A percentile compares a stretch with the other conserved stretches of the same genome.
Evolutionary conservation across 352 stramenopile species (phyloP).

Genomic region (Blastocystis sp.): DNA sequence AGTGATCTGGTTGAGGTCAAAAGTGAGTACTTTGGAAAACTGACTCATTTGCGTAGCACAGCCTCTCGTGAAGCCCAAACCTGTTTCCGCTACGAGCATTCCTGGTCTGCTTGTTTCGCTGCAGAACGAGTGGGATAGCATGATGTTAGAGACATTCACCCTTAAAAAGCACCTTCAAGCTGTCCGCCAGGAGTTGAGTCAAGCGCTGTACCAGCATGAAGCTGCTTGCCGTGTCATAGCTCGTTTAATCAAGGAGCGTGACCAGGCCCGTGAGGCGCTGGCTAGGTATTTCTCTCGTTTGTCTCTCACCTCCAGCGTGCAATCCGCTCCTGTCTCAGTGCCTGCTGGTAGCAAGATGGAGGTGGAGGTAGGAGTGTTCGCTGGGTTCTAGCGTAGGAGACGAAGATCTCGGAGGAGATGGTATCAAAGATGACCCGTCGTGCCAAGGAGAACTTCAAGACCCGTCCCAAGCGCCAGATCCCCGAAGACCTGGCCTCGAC

Average conservation of each 20-base stretch:
- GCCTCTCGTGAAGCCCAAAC: conserved; percentile 59
- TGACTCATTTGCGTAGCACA: conserved; percentile 22
- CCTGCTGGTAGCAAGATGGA: neutral
- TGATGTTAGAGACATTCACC: conserved; percentile 87
- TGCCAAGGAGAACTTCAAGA: conserved; percentile 63
- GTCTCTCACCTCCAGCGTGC: conserved; percentile 15
- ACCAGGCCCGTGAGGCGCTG: conserved; percentile 68
- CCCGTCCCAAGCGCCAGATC: conserved; percentile 51
- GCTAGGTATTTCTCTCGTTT: conserved; percentile 65
- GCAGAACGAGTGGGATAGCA: conserved; percentile 85
- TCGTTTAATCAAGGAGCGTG: conserved; percentile 76
- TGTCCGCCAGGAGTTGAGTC: conserved; percentile 84
- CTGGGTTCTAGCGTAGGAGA: neutral
- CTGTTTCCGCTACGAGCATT: conserved; percentile 57
- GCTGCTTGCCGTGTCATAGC: conserved; percentile 87
- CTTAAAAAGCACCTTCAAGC: conserved; percentile 85
- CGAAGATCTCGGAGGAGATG: conserved; percentile 60
- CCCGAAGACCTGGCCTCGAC: conserved; percentile 64
- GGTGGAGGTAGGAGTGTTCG: neutral
- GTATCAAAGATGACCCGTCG: conserved; percentile 56
- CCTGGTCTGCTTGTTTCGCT: conserved; percentile 69
- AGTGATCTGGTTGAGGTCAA: conserved; percentile 73
- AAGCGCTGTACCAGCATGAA: conserved; percentile 91
- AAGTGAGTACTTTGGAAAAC: neutral
- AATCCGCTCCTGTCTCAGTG: neutral